Conservation (phyloP, 805 yeast species). For the Suhomyces tanzawaensis region DNA sequence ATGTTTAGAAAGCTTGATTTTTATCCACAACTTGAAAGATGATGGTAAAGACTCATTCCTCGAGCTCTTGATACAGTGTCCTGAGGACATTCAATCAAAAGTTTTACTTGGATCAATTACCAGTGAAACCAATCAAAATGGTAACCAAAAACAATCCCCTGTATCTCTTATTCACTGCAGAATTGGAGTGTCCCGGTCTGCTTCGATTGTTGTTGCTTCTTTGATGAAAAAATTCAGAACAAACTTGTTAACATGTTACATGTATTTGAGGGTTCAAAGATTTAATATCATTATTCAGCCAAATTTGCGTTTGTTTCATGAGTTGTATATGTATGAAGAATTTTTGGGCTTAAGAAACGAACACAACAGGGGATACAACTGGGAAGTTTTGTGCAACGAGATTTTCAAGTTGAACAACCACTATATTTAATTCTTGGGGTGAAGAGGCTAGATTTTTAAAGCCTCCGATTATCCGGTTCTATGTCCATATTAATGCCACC, state of each 20-base stretch:
- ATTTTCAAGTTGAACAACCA: slow-evolving; percentile 26
- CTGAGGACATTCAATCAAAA: slow-evolving; percentile 28
- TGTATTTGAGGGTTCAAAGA: slow-evolving; percentile 36
- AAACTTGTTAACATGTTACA: slow-evolving; percentile 33
- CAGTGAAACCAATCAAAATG: neutral
- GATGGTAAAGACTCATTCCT: slow-evolving; percentile 37
- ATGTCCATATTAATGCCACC: no score
- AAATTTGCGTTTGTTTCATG: slow-evolving; percentile 37
- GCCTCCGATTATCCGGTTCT: no score
- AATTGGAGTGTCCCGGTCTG: slow-evolving; percentile 44
- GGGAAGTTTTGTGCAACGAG: slow-evolving; percentile 31
- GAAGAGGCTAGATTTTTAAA: no score
- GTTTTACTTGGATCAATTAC: slow-evolving; percentile 21
- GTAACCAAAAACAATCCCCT: slow-evolving; percentile 5
- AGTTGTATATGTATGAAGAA: slow-evolving; percentile 30
- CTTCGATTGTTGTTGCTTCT: slow-evolving; percentile 38
- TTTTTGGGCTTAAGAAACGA: slow-evolving; percentile 15
- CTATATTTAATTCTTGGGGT: slow-evolving; percentile 17
- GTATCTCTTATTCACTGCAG: slow-evolving; percentile 34
- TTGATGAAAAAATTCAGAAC: slow-evolving; percentile 33
- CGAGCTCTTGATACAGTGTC: slow-evolving; percentile 28
- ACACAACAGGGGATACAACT: slow-evolving; percentile 18
- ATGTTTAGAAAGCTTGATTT: slow-evolving; percentile 15
- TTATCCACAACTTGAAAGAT: slow-evolving; percentile 34
- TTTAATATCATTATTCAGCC: slow-evolving; percentile 44